Percentiles rank a stretch among this genome's conserved stretches.
Evolutionary conservation across 371 early-diverging fungal genomes (phyloP).

Genomic region (Enterocytospora artemiae): DNA sequence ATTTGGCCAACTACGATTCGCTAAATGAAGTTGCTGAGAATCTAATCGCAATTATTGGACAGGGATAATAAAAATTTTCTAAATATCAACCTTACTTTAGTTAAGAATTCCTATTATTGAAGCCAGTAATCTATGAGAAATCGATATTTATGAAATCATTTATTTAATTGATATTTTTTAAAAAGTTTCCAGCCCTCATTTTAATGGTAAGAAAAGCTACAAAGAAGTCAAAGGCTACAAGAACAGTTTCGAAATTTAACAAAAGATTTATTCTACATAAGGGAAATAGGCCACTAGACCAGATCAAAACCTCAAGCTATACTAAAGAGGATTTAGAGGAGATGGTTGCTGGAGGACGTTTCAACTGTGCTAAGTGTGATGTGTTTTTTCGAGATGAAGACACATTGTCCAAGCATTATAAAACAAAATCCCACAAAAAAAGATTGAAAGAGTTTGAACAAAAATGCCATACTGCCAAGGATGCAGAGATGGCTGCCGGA

Average conservation of each 20-base stretch:
- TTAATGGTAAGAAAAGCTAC: conserved; percentile 5
- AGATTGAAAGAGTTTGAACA: conserved; percentile 11
- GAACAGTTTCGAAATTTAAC: background rate
- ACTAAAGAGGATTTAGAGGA: background rate
- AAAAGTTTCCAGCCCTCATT: background rate
- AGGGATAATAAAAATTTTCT: conserved; percentile 3
- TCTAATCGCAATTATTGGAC: conserved; percentile 1
- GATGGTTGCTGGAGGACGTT: background rate
- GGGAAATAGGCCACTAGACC: conserved; percentile 7
- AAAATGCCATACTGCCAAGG: conserved; percentile 7
- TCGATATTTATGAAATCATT: background rate
- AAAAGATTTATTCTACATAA: background rate
- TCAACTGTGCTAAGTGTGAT: conserved; percentile 8
- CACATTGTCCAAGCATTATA: conserved; percentile 6
- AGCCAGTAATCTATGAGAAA: background rate
- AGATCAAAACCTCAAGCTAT: background rate
- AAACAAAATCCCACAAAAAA: conserved; percentile 23
- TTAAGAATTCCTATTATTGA: background rate
- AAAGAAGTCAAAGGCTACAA: background rate
- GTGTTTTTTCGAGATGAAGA: conserved; percentile 3
- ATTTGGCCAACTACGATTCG: conserved; percentile 26
- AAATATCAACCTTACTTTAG: background rate
- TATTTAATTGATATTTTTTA: conserved; percentile 1
- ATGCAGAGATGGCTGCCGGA: conserved; percentile 26
- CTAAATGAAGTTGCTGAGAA: conserved; percentile 18